These are phyloP conservation scores for Aspergillus nomiae DNA, from an alignment of 2,329 filamentous ascomycete genomes.

Conservation along the genomic window DNA sequence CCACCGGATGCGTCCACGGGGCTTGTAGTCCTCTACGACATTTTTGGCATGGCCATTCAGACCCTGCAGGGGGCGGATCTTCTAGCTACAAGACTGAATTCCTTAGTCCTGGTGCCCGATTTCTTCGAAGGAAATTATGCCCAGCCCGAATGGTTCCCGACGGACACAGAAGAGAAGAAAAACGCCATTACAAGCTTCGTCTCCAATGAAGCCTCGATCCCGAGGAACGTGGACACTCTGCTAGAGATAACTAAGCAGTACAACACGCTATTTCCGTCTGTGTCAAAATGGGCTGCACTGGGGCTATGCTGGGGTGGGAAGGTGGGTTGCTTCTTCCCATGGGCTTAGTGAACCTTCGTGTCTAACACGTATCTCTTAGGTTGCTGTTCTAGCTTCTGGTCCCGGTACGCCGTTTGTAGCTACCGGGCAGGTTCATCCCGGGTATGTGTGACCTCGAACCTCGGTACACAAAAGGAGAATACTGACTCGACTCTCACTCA, in stretches of 20 bases:
- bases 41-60: conserved; percentile 67
- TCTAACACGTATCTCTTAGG: neutral
- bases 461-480: neutral
- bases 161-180: conserved; percentile 65
- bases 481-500: neutral
- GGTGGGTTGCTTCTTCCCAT: conserved; percentile 43
- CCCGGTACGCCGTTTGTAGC: conserved; percentile 56
- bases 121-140: conserved; percentile 49
- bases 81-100: conserved; percentile 40
- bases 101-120: conserved; percentile 46
- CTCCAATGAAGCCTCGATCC: conserved; percentile 39
- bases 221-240: conserved; percentile 32
- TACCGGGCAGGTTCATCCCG: conserved; percentile 40
- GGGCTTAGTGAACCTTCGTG: too few relatives aligned
- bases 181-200: conserved; percentile 63
- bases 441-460: conserved; percentile 18
- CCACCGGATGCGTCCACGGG: conserved; percentile 56
- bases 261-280: conserved; percentile 53
- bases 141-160: conserved; percentile 56
- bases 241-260: conserved; percentile 47
- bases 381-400: conserved; percentile 47
- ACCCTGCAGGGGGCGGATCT: conserved; percentile 69
- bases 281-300: conserved; percentile 63
- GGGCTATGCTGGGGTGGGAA: conserved; percentile 76
- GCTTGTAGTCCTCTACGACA: conserved; percentile 65